phyloP scores from a whole-genome alignment of 331 rosid species.

The Quercus tomentella region DNA sequence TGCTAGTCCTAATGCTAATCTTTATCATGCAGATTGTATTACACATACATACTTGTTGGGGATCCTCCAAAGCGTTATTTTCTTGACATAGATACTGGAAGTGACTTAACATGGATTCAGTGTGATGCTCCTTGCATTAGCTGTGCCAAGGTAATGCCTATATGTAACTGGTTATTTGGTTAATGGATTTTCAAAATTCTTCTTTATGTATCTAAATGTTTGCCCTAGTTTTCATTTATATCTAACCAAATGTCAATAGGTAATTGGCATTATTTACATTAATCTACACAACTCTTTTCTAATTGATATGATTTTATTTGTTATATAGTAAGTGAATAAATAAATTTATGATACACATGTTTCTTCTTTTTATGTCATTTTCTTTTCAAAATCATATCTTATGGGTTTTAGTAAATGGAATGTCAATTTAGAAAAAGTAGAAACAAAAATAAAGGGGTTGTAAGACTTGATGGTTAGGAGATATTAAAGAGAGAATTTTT shows the following conservation, averaged over 20 bases:
- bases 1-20: not conserved
- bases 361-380: not conserved
- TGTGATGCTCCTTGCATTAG: conserved; percentile 87
- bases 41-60: conserved; percentile 58
- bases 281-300: not conserved
- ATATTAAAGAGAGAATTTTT: too few relatives aligned
- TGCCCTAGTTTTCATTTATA: not conserved
- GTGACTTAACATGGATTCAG: conserved; percentile 86
- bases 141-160: conserved; percentile 66
- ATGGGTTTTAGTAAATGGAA: not conserved
- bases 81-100: conserved; percentile 81
- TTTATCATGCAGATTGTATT: conserved; percentile 54
- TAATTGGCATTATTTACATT: not conserved
- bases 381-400: not conserved
- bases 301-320: not conserved
- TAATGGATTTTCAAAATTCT: not conserved
- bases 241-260: not conserved
- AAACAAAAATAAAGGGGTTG: too few relatives aligned
- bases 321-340: not conserved
- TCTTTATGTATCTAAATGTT: not conserved
- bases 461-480: too few relatives aligned
- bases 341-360: not conserved
- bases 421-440: too few relatives aligned
- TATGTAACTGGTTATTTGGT: not conserved
- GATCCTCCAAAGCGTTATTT: conserved; percentile 71